phyloP scores from a whole-genome alignment of 2,329 filamentous ascomycete genomes.

The Ambrosiella xylebori region DNA sequence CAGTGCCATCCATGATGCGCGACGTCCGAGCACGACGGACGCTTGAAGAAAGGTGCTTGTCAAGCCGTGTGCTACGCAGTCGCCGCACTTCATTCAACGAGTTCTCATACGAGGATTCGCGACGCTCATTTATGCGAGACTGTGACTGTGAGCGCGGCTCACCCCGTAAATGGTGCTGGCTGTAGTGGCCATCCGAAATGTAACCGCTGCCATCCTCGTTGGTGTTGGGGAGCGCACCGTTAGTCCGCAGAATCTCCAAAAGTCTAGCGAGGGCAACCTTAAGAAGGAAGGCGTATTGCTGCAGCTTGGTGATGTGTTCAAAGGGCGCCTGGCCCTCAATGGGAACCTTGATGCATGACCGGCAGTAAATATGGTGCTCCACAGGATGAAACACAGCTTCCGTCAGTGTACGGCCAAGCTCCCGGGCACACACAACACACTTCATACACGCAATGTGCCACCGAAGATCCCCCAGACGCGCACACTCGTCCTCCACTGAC shows the following conservation, averaged over 20 bases:
- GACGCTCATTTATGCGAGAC: constrained; percentile 38
- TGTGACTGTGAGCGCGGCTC: constrained; percentile 61
- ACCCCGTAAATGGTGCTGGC: constrained; percentile 16
- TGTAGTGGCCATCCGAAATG: constrained; percentile 37
- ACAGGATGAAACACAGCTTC: constrained; percentile 54
- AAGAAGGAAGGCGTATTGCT: constrained; percentile 87
- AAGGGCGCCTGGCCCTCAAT: constrained; percentile 40
- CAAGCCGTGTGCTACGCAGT: constrained; percentile 78
- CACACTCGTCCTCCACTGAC: constrained; percentile 88
- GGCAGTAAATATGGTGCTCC: constrained; percentile 56
- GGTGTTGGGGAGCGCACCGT: constrained; percentile 60
- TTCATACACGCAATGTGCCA: constrained; percentile 75
- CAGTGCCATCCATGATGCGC: constrained; percentile 75
- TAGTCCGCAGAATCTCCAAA: constrained; percentile 69
- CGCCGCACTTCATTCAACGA: constrained; percentile 90
- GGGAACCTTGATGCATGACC: constrained; percentile 41
- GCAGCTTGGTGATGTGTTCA: constrained; percentile 62
- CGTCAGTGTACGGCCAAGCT: constrained; percentile 50
- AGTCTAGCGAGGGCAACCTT: constrained; percentile 81
- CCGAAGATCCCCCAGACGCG: constrained; percentile 53
- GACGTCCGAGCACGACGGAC: constrained; percentile 82
- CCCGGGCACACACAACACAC: constrained; percentile 47
- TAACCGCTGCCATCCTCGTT: constrained; percentile 57
- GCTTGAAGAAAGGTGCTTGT: constrained; percentile 85
- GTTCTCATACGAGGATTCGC: constrained; percentile 75